These are phyloP conservation scores for Pseudoturritis turrita DNA, from an alignment of 345 rosid species.

Conservation along the genomic window DNA sequence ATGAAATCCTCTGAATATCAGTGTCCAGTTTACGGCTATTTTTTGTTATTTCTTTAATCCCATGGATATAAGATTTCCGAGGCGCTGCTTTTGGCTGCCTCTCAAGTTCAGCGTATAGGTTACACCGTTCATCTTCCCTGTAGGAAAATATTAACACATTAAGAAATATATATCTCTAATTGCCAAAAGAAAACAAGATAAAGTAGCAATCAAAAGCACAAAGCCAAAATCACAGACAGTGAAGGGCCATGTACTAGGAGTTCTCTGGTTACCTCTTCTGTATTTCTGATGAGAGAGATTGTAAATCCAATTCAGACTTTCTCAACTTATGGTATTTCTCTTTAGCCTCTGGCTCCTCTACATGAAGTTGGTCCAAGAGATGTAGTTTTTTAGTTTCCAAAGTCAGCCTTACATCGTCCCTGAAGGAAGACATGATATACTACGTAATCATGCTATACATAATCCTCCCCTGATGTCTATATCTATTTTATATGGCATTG, in stretches of 20 bases:
- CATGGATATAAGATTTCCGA: constrained; percentile 56
- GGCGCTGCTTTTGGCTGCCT: constrained; percentile 50
- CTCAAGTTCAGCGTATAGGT: constrained; percentile 44
- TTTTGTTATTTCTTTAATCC: constrained; percentile 74
- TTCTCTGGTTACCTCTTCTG: constrained; percentile 44
- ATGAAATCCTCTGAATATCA: constrained; percentile 66
- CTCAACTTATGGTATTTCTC: constrained; percentile 54
- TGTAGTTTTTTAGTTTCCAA: constrained; percentile 55
- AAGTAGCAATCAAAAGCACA: neutral
- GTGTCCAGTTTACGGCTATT: constrained; percentile 77
- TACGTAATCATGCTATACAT: neutral
- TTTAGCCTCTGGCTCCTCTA: constrained; percentile 45
- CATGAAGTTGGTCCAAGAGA: constrained; percentile 53
- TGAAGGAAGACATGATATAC: constrained; percentile 25
- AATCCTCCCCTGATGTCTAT: neutral
- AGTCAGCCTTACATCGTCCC: constrained; percentile 48
- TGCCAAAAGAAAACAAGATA: neutral
- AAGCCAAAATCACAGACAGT: neutral
- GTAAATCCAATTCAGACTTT: constrained; percentile 49
- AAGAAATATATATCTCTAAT: constrained; percentile 1
- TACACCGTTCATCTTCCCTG: constrained; percentile 60
- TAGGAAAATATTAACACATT: neutral
- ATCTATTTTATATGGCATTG: neutral
- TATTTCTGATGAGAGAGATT: constrained; percentile 50
- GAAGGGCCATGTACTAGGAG: neutral